Evolutionary conservation across 2,329 filamentous ascomycete genomes (phyloP).

Genomic region (Botrytis medusae): DNA sequence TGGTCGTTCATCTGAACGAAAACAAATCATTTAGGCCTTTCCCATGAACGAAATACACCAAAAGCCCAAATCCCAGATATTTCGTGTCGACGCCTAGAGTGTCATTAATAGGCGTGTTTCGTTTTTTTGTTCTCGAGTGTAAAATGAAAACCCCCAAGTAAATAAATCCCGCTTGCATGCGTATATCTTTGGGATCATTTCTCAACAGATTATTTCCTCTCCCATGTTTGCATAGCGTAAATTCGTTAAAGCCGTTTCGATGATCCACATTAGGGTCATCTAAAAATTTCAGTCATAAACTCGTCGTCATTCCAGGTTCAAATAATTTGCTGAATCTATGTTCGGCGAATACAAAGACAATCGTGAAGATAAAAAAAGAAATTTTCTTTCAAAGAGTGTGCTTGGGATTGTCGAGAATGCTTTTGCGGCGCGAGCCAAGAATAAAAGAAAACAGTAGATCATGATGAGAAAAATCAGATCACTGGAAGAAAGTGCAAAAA

Average conservation of each 20-base stretch:
- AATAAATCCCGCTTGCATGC: slow-evolving; percentile 30
- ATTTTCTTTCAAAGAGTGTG: slow-evolving; percentile 36
- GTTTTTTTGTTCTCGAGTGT: slow-evolving; percentile 17
- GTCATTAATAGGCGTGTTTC: slow-evolving; percentile 37
- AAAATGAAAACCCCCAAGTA: slow-evolving; percentile 21
- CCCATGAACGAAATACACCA: slow-evolving; percentile 18
- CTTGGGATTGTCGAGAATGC: slow-evolving; percentile 35
- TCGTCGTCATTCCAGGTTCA: slow-evolving; percentile 43
- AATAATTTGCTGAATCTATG: slow-evolving; percentile 42
- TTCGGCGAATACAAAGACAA: slow-evolving; percentile 44
- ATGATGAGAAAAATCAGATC: slow-evolving; percentile 22
- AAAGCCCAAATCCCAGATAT: slow-evolving; percentile 13
- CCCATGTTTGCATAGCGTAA: slow-evolving; percentile 31
- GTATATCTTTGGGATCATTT: slow-evolving; percentile 38
- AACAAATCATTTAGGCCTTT: slow-evolving; percentile 23
- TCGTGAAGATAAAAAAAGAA: slow-evolving; percentile 34
- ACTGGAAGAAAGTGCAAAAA: slow-evolving; percentile 34
- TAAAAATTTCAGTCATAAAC: slow-evolving; percentile 42
- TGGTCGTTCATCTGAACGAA: slow-evolving; percentile 20
- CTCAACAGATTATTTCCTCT: slow-evolving; percentile 30
- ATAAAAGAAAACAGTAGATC: slow-evolving; percentile 25
- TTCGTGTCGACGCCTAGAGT: slow-evolving; percentile 34
- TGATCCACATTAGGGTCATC: slow-evolving; percentile 26
- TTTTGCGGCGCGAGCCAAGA: slow-evolving; percentile 32
- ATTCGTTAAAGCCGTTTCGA: slow-evolving; percentile 30